Evolutionary conservation across 495 filamentous ascomycete genomes (phyloP).

Genomic region (Xylaria castorea): DNA sequence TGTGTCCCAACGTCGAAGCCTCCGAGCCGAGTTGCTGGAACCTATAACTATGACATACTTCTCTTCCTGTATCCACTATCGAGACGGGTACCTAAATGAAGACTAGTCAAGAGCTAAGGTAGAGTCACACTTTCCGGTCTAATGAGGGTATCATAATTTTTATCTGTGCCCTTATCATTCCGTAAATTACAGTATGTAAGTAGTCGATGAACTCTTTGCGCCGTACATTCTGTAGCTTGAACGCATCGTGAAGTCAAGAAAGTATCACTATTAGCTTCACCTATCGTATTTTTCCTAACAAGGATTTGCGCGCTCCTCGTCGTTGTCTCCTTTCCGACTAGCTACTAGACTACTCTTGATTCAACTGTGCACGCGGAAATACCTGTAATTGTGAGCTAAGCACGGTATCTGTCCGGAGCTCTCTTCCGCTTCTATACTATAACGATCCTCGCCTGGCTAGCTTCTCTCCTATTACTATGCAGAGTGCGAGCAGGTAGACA

Average conservation of each 20-base stretch:
- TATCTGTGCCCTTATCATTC: background rate
- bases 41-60: too few relatives aligned
- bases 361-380: background rate
- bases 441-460: background rate
- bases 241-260: constrained; percentile 3
- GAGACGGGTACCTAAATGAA: background rate
- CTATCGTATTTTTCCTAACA: background rate
- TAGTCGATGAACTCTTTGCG: background rate
- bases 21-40: background rate
- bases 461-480: background rate
- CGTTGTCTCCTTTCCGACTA: constrained; percentile 2
- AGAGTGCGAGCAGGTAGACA: background rate
- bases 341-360: background rate
- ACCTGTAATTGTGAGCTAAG: background rate
- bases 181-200: background rate
- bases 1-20: background rate
- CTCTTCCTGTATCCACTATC: background rate
- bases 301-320: constrained; percentile 7
- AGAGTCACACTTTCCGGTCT: background rate
- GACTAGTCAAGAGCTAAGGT: background rate
- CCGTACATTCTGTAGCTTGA: background rate
- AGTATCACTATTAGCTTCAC: constrained; percentile 5
- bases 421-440: background rate
- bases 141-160: background rate
- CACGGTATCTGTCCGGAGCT: background rate